Evolutionary conservation across 2,329 filamentous ascomycete genomes (phyloP), one percentile per base, ranked within the genome.

Genomic region (Aspergillus hortae): DNA sequence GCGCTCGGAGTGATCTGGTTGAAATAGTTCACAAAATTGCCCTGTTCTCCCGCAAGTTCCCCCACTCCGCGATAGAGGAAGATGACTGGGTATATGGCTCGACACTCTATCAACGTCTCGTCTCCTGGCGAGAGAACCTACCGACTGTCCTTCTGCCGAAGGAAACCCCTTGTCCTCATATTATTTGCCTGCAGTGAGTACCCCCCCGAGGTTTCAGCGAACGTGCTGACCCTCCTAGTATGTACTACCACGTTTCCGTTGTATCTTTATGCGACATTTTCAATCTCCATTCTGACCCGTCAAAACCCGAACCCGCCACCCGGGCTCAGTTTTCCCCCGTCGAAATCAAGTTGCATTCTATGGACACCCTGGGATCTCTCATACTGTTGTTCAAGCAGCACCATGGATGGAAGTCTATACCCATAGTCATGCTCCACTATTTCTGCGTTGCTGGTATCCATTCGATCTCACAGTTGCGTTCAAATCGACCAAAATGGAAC

Each of bases 371-470:
- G 10, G 60, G 59, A 14, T 59, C 61, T 1, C 56, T 62, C 25
- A 46, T 62, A 6, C 48, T 63, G 6, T 42, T 59, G 6, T 62
- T 54, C 43, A 59, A 58, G 51, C 52, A 56, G 5, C 48, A 19
- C 36, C 59, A 63, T 41, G 60, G 60, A 4, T 60, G 56, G 49
- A 63, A 61, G 33, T 62, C 61, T 1, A 49, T 61, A 6, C 60
- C 61, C 3, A 56, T 63, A 19, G 59, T 63, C 2, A 61, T 63
- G 59, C 48, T 62, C 14, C 61, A 63, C 43, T 62, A 62, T 44
- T 60, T 61, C 36, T 61, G 59, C 40, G 47, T 61, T 4, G 60
- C 52, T 1, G 60, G 61, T 3, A 53, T 63, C 4, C 57, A 61
- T 36, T 48, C 59, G 3, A 49, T 58, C 12, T 56, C 60, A 1